Evolutionary conservation across 495 filamentous ascomycete genomes (phyloP).

Genomic region (Talaromyces liani): DNA sequence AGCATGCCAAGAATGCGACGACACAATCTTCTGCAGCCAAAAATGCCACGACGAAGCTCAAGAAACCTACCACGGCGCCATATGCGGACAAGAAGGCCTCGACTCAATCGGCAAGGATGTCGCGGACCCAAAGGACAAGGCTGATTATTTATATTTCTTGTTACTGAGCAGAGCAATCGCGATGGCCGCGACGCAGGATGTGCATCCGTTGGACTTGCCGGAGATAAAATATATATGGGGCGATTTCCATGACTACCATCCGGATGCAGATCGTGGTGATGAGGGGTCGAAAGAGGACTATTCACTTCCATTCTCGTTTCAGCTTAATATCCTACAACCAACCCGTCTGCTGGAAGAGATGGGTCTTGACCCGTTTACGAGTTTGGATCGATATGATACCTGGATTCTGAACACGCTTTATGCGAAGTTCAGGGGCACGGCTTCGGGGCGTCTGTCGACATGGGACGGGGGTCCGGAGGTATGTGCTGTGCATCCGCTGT

Average conservation of each 20-base stretch:
- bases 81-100: slow-evolving; percentile 72
- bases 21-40: slow-evolving; percentile 79
- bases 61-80: slow-evolving; percentile 69
- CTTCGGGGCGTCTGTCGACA: slow-evolving; percentile 68
- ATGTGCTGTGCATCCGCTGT: slow-evolving; percentile 67
- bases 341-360: slow-evolving; percentile 85
- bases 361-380: slow-evolving; percentile 75
- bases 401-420: slow-evolving; percentile 94
- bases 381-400: slow-evolving; percentile 59
- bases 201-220: slow-evolving; percentile 73
- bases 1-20: slow-evolving; percentile 66
- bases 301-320: slow-evolving; percentile 79
- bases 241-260: slow-evolving; percentile 48
- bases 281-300: slow-evolving; percentile 11
- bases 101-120: slow-evolving; percentile 77
- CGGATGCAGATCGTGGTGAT: not conserved
- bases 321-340: slow-evolving; percentile 72
- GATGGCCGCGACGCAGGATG: slow-evolving; percentile 73
- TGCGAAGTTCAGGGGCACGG: slow-evolving; percentile 87
- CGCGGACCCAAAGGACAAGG: slow-evolving; percentile 56
- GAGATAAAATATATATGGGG: slow-evolving; percentile 95
- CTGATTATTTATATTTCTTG: slow-evolving; percentile 71
- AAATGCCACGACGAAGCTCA: slow-evolving; percentile 66
- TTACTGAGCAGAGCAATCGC: slow-evolving; percentile 74
- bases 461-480: slow-evolving; percentile 72